phyloP scores from a whole-genome alignment of 108 stramenopile genomes.

The Seminavis robusta region DNA sequence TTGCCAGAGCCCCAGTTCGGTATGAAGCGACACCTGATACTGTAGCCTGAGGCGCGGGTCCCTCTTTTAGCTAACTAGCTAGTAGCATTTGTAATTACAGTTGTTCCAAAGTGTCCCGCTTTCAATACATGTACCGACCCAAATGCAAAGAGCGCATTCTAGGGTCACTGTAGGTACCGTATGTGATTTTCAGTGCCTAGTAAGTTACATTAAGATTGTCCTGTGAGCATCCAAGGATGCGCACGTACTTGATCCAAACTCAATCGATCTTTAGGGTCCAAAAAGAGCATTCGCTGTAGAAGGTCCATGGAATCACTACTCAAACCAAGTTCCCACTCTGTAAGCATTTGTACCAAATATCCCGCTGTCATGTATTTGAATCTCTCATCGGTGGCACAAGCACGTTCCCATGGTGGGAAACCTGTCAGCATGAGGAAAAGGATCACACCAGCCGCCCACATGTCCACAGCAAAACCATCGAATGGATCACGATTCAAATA shows the following conservation, averaged over 20 bases:
- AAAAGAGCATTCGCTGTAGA: slow-evolving; percentile 80
- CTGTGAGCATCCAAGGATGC: slow-evolving; percentile 90
- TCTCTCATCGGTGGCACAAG: slow-evolving; percentile 61
- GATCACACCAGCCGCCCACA: slow-evolving; percentile 94
- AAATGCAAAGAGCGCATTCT: too few relatives aligned
- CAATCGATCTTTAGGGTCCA: slow-evolving; percentile 79
- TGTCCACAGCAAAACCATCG: slow-evolving; percentile 88
- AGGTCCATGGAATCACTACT: slow-evolving; percentile 78
- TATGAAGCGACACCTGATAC: too few relatives aligned
- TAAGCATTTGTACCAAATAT: slow-evolving; percentile 75
- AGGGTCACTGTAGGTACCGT: too few relatives aligned
- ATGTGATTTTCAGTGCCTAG: too few relatives aligned
- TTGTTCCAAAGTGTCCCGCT: too few relatives aligned
- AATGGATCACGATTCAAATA: slow-evolving; percentile 65
- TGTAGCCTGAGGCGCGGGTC: too few relatives aligned
- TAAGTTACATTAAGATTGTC: too few relatives aligned
- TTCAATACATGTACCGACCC: too few relatives aligned
- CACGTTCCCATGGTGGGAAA: slow-evolving; percentile 85
- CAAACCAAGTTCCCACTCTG: slow-evolving; percentile 76
- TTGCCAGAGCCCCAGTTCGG: too few relatives aligned
- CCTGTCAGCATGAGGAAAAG: slow-evolving; percentile 89
- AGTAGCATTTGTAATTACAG: too few relatives aligned
- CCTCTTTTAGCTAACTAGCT: too few relatives aligned
- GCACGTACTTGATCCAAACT: slow-evolving; percentile 77
- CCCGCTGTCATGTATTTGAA: slow-evolving; percentile 81